These are phyloP conservation scores for Candida smagusa DNA, from an alignment of 1,139 yeast species.

Conservation along the genomic window DNA sequence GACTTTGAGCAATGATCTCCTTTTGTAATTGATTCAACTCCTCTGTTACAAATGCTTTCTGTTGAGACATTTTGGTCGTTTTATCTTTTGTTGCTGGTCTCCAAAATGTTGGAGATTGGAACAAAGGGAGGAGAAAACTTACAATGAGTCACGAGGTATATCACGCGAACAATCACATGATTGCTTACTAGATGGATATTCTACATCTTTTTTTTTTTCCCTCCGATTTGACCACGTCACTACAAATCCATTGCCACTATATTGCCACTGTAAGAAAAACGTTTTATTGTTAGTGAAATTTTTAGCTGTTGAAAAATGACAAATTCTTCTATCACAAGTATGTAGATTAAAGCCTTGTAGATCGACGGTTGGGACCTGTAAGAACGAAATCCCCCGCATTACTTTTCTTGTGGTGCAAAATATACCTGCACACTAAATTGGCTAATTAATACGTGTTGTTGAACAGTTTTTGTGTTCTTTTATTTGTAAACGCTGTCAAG, in stretches of 20 bases:
- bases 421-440: slow-evolving; percentile 4
- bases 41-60: slow-evolving; percentile 18
- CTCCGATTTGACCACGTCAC: too few relatives aligned
- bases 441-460: slow-evolving; percentile 5
- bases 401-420: background rate
- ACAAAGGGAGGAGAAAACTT: background rate
- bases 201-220: too few relatives aligned
- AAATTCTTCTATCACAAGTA: too few relatives aligned
- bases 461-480: background rate
- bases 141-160: slow-evolving; percentile 1
- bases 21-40: slow-evolving; percentile 63
- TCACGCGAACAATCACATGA: background rate
- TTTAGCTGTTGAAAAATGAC: too few relatives aligned
- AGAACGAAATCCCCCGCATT: too few relatives aligned
- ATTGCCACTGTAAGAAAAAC: too few relatives aligned
- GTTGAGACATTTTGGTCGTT: slow-evolving; percentile 11
- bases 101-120: background rate
- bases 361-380: too few relatives aligned
- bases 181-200: too few relatives aligned
- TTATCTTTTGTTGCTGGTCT: slow-evolving; percentile 3
- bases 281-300: too few relatives aligned
- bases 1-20: slow-evolving; percentile 60
- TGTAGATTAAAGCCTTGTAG: too few relatives aligned
- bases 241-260: too few relatives aligned
- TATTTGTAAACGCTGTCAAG: slow-evolving; percentile 5